Evolutionary conservation across 1,284 basidiomycete genomes (phyloP).

Genomic region (Austroboletus novae-zelandiae): DNA sequence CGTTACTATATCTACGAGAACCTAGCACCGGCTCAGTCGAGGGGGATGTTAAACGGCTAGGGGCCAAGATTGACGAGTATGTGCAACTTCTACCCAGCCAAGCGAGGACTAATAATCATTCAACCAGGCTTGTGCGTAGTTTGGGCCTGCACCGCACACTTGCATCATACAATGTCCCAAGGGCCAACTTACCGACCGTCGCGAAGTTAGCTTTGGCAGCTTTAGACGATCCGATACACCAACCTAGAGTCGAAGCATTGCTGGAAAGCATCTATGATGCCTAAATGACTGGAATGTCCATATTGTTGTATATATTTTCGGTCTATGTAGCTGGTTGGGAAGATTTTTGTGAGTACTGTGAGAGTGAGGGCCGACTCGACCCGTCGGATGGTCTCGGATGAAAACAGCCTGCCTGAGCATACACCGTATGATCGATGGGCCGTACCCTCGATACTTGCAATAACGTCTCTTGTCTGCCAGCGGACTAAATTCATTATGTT

Average conservation of each 20-base stretch:
- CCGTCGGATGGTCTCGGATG: not conserved
- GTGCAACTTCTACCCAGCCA: slow-evolving; percentile 12
- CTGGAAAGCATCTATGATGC: slow-evolving; percentile 46
- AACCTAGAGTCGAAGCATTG: slow-evolving; percentile 41
- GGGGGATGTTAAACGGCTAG: slow-evolving; percentile 54
- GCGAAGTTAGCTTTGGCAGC: slow-evolving; percentile 48
- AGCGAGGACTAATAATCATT: not conserved
- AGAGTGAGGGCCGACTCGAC: slow-evolving; percentile 1
- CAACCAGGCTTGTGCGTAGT: slow-evolving; percentile 48
- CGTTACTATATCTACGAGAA: slow-evolving; percentile 55
- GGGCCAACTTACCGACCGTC: slow-evolving; percentile 48
- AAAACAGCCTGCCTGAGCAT: not conserved
- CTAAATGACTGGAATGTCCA: not conserved
- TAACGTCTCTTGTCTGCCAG: not conserved
- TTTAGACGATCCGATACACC: slow-evolving; percentile 35
- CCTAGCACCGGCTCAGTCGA: slow-evolving; percentile 60
- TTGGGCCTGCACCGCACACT: slow-evolving; percentile 59
- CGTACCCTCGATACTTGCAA: slow-evolving; percentile 4
- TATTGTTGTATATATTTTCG: not conserved
- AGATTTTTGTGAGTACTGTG: not conserved
- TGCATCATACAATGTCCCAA: slow-evolving; percentile 58
- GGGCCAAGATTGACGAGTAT: slow-evolving; percentile 53
- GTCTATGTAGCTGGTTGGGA: no score
- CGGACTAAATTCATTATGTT: slow-evolving; percentile 17
- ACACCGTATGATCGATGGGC: slow-evolving; percentile 7